A percentile compares a stretch with the other conserved stretches of the same genome.
These are phyloP conservation scores for Protomyces inundatus DNA, from an alignment of 1,139 yeast genomes.

Conservation along the genomic window DNA sequence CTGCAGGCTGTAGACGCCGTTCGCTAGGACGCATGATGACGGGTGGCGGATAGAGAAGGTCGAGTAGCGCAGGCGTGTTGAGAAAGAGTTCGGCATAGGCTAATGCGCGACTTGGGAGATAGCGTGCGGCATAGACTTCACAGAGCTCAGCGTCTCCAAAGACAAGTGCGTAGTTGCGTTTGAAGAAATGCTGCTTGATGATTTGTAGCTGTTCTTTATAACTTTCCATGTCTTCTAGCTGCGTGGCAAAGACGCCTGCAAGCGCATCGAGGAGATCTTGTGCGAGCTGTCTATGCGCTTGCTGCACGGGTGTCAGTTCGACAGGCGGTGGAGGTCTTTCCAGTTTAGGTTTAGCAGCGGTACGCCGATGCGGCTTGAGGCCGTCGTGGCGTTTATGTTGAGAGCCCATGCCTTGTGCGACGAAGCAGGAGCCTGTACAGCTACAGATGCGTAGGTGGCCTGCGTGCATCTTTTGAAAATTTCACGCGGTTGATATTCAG, in stretches of 20 bases:
- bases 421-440: no score
- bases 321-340: not conserved
- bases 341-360: constrained; percentile 19
- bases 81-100: constrained; percentile 18
- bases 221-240: not conserved
- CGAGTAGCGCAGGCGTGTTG: not conserved
- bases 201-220: constrained; percentile 8
- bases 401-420: constrained; percentile 4
- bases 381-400: constrained; percentile 23
- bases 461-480: no score
- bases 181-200: constrained; percentile 14
- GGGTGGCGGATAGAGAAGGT: constrained; percentile 16
- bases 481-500: no score
- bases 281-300: not conserved
- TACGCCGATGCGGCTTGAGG: constrained; percentile 14
- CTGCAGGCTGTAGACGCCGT: not conserved
- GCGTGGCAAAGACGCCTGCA: not conserved
- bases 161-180: constrained; percentile 10
- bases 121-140: constrained; percentile 12
- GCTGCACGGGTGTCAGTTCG: not conserved
- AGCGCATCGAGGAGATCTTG: constrained; percentile 13
- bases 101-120: constrained; percentile 15
- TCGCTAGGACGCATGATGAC: constrained; percentile 14
- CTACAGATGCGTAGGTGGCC: no score
- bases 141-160: constrained; percentile 6